These are phyloP conservation scores for Suhomyces sp. DNA, from an alignment of 805 yeast species.

Conservation along the genomic window DNA sequence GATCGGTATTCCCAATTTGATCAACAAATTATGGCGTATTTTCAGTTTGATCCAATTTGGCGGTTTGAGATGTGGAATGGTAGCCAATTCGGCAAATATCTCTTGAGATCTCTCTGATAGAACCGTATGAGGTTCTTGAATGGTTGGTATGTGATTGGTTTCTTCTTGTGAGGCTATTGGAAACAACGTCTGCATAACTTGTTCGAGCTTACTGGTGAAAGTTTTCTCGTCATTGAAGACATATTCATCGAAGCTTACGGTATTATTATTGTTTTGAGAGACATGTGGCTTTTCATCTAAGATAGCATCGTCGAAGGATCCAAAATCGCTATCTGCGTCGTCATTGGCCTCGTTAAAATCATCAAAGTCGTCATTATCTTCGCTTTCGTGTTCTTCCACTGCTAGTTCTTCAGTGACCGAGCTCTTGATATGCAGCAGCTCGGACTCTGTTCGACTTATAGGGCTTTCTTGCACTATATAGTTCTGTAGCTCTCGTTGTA, in stretches of 20 bases:
- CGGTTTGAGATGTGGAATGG: conserved; percentile 49
- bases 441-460: background rate
- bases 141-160: conserved; percentile 3
- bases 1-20: conserved; percentile 70
- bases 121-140: conserved; percentile 5
- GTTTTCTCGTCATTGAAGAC: conserved; percentile 9
- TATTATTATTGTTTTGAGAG: background rate
- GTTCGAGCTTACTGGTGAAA: conserved; percentile 11
- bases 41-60: conserved; percentile 70
- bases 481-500: background rate
- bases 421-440: background rate
- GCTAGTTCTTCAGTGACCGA: background rate
- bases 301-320: conserved; percentile 37
- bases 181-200: conserved; percentile 11
- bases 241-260: conserved; percentile 12
- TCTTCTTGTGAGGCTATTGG: background rate
- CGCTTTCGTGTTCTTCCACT: background rate
- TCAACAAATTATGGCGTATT: conserved; percentile 59
- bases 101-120: conserved; percentile 35
- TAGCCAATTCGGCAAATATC: conserved; percentile 47
- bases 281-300: conserved; percentile 19
- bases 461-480: background rate
- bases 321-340: conserved; percentile 36
- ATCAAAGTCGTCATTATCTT: conserved; percentile 7
- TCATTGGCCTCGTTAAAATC: conserved; percentile 14